phyloP scores from a whole-genome alignment of 73 alveolate genomes.

The Paramecium biaurelia region DNA sequence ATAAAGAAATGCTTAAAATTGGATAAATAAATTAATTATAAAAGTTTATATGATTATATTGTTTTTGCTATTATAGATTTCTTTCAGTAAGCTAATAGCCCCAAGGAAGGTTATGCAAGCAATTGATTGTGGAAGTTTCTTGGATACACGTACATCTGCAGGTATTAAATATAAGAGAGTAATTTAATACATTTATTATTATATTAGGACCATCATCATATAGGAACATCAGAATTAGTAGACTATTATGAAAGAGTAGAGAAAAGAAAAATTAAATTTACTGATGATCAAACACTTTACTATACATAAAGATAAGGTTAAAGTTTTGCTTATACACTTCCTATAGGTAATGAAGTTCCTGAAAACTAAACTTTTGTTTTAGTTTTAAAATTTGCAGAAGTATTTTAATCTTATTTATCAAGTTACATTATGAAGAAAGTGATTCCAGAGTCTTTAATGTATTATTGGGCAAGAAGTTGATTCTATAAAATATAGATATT shows the following conservation, averaged over 20 bases:
- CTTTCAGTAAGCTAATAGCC: neutral
- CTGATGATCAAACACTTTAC: neutral
- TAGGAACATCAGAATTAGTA: neutral
- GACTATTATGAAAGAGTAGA: neutral
- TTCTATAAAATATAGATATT: neutral
- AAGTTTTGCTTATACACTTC: neutral
- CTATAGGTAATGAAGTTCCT: neutral
- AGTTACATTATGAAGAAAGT: neutral
- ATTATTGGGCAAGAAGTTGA: neutral
- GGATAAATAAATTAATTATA: slow-evolving; percentile 15
- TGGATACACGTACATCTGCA: neutral
- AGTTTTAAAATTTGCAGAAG: slow-evolving; percentile 19
- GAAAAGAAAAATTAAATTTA: neutral
- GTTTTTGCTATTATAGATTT: neutral
- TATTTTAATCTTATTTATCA: neutral
- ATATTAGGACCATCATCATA: neutral
- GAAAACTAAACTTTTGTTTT: neutral
- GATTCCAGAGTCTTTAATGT: neutral
- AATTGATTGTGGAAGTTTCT: neutral
- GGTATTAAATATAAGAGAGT: neutral
- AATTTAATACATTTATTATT: neutral
- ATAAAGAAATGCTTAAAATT: neutral
- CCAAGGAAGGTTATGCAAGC: neutral
- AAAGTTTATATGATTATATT: neutral
- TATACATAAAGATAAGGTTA: neutral